Conservation (phyloP, 2,329 filamentous ascomycete species). For the Monilinia fructigena region DNA sequence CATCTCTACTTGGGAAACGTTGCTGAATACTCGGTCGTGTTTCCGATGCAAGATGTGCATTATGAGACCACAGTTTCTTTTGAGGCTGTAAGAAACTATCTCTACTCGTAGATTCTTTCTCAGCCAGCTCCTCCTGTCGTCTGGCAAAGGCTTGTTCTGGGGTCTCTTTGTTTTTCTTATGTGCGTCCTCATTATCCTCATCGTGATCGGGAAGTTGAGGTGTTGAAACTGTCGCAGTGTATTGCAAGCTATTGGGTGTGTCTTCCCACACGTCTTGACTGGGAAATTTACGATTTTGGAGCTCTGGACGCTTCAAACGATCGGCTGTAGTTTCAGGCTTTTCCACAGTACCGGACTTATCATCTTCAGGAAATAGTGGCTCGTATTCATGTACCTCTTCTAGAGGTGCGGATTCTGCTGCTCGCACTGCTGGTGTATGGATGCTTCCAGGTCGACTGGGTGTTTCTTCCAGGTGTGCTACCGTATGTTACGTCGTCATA, state of each 20-base stretch:
- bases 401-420: constrained; percentile 63
- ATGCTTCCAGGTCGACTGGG: constrained; percentile 62
- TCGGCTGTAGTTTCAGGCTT: constrained; percentile 53
- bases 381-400: constrained; percentile 94
- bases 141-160: constrained; percentile 65
- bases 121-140: constrained; percentile 63
- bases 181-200: constrained; percentile 43
- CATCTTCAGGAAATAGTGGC: constrained; percentile 84
- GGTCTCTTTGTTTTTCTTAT: constrained; percentile 41
- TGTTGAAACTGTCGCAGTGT: constrained; percentile 78
- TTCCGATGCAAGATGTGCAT: constrained; percentile 52
- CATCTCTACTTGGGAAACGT: constrained; percentile 85
- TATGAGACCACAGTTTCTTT: constrained; percentile 50
- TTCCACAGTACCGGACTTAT: constrained; percentile 49
- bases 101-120: constrained; percentile 49
- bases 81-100: constrained; percentile 55
- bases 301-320: constrained; percentile 54
- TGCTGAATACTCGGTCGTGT: constrained; percentile 58
- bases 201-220: constrained; percentile 56
- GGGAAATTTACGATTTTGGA: constrained; percentile 72
- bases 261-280: constrained; percentile 98
- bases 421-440: constrained; percentile 49
- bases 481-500: constrained; percentile 54
- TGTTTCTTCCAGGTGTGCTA: constrained; percentile 47
- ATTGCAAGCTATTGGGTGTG: constrained; percentile 79